Conservation (phyloP, 176 grass and related monocot genomes). For the Triticum turgidum region DNA sequence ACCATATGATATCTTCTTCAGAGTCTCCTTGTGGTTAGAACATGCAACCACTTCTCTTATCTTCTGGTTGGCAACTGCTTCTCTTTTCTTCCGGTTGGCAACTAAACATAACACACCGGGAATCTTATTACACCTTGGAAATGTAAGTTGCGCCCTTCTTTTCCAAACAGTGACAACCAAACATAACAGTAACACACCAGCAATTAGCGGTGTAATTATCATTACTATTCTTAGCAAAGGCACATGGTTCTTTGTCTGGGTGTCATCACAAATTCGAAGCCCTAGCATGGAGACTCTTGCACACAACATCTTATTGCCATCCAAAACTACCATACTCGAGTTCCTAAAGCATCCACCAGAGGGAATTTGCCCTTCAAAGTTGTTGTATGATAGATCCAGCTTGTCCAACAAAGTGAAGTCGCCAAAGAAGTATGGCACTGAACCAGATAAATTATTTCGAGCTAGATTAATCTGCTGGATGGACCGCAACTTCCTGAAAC, state of each 20-base stretch:
- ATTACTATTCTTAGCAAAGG: not conserved
- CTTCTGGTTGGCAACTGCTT: not conserved
- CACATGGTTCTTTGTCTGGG: not conserved
- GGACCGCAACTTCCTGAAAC: not conserved
- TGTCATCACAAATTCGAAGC: not conserved
- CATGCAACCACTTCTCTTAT: not conserved
- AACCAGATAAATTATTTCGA: not conserved
- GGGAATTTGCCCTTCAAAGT: conserved; percentile 1
- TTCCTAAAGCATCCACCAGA: not conserved
- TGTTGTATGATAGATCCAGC: conserved; percentile 26
- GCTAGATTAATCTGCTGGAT: conserved; percentile 15
- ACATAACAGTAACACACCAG: not conserved
- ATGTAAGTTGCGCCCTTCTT: not conserved
- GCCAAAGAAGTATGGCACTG: not conserved
- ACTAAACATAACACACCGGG: not conserved
- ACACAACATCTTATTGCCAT: conserved; percentile 11
- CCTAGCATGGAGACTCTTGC: not conserved
- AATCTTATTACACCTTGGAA: not conserved
- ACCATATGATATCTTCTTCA: conserved; percentile 27
- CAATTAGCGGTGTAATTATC: not conserved
- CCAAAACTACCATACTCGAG: not conserved
- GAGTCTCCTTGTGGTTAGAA: not conserved
- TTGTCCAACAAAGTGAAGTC: not conserved
- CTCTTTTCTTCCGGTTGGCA: not conserved
- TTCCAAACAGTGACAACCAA: conserved; percentile 4